Evolutionary conservation across 495 filamentous ascomycete species (phyloP).

Genomic region (Talaromyces nanjingensis): DNA sequence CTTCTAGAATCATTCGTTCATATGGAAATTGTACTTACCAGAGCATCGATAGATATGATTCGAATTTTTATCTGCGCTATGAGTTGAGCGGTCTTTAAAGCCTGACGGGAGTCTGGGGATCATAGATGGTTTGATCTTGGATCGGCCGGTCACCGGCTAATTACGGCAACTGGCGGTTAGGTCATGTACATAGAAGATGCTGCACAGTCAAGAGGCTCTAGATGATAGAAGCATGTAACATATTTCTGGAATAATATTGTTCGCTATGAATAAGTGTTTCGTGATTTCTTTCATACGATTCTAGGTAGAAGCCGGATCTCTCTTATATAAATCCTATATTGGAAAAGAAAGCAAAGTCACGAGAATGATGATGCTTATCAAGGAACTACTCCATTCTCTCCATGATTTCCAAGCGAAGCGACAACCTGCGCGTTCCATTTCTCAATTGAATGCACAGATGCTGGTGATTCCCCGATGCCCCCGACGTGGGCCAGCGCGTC

Average conservation of each 20-base stretch:
- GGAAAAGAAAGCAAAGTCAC: too few relatives aligned
- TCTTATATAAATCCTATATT: too few relatives aligned
- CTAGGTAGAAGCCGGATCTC: too few relatives aligned
- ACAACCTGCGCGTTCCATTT: constrained; percentile 5
- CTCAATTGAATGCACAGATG: not conserved
- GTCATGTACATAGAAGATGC: not conserved
- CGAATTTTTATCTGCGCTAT: too few relatives aligned
- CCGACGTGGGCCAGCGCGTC: not conserved
- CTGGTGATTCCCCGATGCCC: not conserved
- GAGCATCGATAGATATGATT: too few relatives aligned
- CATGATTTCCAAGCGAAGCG: not conserved
- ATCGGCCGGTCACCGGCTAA: not conserved
- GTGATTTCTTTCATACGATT: not conserved
- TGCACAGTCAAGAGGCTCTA: not conserved
- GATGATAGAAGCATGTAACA: not conserved
- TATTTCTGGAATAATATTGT: too few relatives aligned
- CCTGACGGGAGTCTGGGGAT: too few relatives aligned
- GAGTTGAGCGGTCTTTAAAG: too few relatives aligned
- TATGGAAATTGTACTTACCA: too few relatives aligned
- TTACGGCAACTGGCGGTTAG: not conserved
- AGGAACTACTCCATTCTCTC: not conserved
- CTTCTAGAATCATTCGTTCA: too few relatives aligned
- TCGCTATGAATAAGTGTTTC: too few relatives aligned
- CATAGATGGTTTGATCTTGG: too few relatives aligned
- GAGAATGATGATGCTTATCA: not conserved